Percentiles rank a stretch among this genome's conserved stretches.
Evolutionary conservation across 345 rosid species (phyloP).

Genomic region (Corchorus olitorius): DNA sequence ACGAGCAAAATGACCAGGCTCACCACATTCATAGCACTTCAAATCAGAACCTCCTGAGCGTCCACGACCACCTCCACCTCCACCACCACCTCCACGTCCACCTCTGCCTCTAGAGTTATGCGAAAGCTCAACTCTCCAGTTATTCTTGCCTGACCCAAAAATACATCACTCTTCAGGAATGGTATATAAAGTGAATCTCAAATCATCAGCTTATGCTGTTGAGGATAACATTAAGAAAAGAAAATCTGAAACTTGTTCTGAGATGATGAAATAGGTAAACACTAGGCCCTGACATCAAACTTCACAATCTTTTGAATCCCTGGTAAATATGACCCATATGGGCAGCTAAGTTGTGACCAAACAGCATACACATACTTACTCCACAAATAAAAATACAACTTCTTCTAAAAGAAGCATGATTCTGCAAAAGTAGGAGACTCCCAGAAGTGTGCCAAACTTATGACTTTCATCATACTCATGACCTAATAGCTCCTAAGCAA

Average conservation of each 20-base stretch:
- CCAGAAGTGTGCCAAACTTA: too few relatives aligned
- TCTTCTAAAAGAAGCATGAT: not conserved
- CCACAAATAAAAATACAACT: not conserved
- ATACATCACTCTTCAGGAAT: not conserved
- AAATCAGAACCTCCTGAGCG: conserved; percentile 84
- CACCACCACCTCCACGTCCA: conserved; percentile 49
- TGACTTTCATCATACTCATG: not conserved
- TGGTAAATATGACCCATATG: not conserved
- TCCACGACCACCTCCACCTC: conserved; percentile 68
- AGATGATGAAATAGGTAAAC: not conserved
- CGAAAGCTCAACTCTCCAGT: conserved; percentile 90
- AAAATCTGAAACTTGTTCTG: not conserved
- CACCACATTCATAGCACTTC: conserved; percentile 92
- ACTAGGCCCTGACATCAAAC: not conserved
- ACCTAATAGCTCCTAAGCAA: not conserved
- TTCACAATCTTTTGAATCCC: not conserved
- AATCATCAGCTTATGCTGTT: not conserved
- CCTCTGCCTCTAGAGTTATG: conserved; percentile 78
- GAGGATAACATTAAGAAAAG: not conserved
- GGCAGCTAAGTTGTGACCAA: not conserved
- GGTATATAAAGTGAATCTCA: not conserved
- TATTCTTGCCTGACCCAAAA: conserved; percentile 64
- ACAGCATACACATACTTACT: not conserved
- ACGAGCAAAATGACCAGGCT: conserved; percentile 93
- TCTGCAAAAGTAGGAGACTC: not conserved